These are phyloP conservation scores for Mycena olivaceomarginata DNA, from an alignment of 768 basidiomycete species.

Conservation along the genomic window DNA sequence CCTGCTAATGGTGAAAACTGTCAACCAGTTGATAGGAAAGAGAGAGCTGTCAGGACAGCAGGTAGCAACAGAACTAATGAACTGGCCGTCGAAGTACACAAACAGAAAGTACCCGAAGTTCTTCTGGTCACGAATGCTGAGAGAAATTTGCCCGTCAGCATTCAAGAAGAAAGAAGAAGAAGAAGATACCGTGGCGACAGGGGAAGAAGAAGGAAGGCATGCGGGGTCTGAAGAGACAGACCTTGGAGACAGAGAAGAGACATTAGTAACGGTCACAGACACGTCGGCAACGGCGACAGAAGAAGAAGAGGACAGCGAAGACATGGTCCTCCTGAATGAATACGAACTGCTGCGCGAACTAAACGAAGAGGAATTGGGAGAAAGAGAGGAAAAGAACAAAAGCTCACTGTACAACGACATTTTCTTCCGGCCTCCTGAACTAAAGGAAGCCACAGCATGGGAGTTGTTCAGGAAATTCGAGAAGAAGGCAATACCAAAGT, in stretches of 20 bases:
- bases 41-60: neutral
- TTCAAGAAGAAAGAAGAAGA: neutral
- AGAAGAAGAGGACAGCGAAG: too few relatives aligned
- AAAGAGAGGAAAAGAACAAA: neutral
- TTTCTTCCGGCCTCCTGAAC: neutral
- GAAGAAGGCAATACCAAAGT: neutral
- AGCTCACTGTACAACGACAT: neutral
- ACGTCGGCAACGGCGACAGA: too few relatives aligned
- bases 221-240: too few relatives aligned
- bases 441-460: neutral
- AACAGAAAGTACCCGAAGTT: neutral
- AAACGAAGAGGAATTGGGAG: neutral
- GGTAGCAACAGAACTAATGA: neutral
- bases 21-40: neutral
- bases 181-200: neutral
- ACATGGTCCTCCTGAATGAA: neutral
- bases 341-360: neutral
- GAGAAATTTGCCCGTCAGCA: neutral
- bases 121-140: neutral
- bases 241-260: too few relatives aligned
- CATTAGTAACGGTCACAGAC: too few relatives aligned
- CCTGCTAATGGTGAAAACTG: constrained; percentile 1
- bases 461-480: neutral
- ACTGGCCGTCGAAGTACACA: neutral
- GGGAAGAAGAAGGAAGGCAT: too few relatives aligned